Evolutionary conservation across 192 early-diverging fungal genomes (phyloP).

Genomic region (Anaeromyces robustus): DNA sequence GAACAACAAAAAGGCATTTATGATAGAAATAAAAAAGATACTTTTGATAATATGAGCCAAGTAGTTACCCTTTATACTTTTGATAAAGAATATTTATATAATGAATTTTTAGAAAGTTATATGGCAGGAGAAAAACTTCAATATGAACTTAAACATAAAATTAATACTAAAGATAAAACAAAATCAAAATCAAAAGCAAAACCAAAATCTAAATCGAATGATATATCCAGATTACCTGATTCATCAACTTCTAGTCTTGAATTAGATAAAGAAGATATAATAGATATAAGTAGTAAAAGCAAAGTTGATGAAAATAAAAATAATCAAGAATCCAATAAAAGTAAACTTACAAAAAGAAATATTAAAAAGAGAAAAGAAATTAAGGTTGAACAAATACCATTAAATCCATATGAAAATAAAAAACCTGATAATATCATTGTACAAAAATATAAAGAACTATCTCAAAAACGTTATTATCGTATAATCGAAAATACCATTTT

Average conservation of each 20-base stretch:
- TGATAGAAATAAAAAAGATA: not conserved
- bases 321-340: too few species aligned
- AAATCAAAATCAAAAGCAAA: not conserved
- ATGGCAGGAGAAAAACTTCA: not conserved
- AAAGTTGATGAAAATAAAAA: too few species aligned
- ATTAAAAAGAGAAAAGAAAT: not conserved
- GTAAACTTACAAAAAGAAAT: not conserved
- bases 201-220: not conserved
- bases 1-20: not conserved
- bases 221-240: too few species aligned
- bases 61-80: not conserved
- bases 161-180: not conserved
- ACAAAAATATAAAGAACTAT: not conserved
- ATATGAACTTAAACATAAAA: not conserved
- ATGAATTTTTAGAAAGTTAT: not conserved
- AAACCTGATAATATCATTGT: not conserved
- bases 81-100: not conserved
- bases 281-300: too few species aligned
- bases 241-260: not conserved
- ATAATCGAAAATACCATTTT: not conserved
- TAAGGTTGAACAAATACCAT: not conserved
- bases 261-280: not conserved
- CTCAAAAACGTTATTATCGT: not conserved
- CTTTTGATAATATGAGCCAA: not conserved
- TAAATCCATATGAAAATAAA: not conserved